Evolutionary conservation across 1,284 basidiomycete species (phyloP), one percentile per base, ranked within the genome.

Genomic region (Malassezia furfur): DNA sequence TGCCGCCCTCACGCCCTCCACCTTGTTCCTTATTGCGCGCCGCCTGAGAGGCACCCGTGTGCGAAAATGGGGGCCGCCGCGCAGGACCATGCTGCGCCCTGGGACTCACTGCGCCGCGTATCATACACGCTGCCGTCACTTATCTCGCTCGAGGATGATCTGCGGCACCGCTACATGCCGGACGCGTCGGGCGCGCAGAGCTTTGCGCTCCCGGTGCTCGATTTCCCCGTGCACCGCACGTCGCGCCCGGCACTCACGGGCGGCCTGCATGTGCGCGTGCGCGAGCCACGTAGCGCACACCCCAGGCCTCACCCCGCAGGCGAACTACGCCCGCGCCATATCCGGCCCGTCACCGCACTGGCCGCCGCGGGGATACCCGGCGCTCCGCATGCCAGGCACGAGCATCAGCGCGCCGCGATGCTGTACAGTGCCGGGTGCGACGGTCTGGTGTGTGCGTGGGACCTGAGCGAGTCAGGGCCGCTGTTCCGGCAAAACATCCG

Each of bases 371-470:
- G 64, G 7, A 30, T 1, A 34, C 40, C 12, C 37, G 46, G 12
- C 19, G 45, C 3, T 28, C 22, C 17, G 22, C 41, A 35, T 5
- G 31, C 21, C 15, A 41, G 49, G 25, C 25, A 28, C 25, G 25
- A 28, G 25, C 25, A 28, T 7, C 38, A 40, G 22, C 38, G 38
- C 15, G 21, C 40, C 6, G 11, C 12, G 14, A 93, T 98, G 47
- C 78, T 98, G 9, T 96, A 96, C 55, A 86, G 89, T 1, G 91
- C 86, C 28, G 91, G 90, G 10, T 79, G 91, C 49, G 93, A 98
- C 77, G 93, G 94, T 0, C 80, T 93, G 34, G 80, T 96, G 35
- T 85, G 89, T 40, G 83, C 85, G 2, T 96, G 91, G 90, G 90
- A 98, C 72, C 79, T 79, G 83, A 1, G 84, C 85, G 79, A 76